phyloP scores from a whole-genome alignment of 2,329 filamentous ascomycete species.

The Aciculosporium take region DNA sequence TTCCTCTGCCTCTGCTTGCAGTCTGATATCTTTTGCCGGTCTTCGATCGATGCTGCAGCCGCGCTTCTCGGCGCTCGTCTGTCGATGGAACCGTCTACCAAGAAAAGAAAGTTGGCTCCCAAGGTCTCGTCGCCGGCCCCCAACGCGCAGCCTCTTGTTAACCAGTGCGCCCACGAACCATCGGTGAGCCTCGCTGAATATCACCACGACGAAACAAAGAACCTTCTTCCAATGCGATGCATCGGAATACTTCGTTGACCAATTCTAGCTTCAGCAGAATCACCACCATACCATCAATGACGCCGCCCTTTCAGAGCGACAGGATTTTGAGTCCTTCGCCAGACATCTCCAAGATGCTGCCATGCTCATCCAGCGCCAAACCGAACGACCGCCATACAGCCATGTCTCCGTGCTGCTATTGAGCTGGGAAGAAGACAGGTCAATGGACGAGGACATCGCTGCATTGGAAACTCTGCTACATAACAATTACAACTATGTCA shows the following conservation, averaged over 20 bases:
- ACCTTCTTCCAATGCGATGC: background rate
- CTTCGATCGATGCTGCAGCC: constrained; percentile 9
- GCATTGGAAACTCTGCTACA: constrained; percentile 43
- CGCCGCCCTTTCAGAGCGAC: constrained; percentile 30
- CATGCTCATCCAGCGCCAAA: constrained; percentile 51
- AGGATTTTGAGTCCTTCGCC: constrained; percentile 53
- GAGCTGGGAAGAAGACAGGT: constrained; percentile 47
- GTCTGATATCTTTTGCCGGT: background rate
- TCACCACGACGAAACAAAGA: background rate
- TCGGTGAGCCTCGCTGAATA: constrained; percentile 4
- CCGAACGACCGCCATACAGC: constrained; percentile 41
- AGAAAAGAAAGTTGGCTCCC: constrained; percentile 30
- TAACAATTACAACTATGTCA: constrained; percentile 46
- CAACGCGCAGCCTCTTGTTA: constrained; percentile 14
- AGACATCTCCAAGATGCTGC: constrained; percentile 54
- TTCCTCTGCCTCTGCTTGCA: background rate
- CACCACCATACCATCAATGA: constrained; percentile 26
- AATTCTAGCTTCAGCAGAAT: constrained; percentile 8
- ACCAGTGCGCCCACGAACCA: constrained; percentile 4
- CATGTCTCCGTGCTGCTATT: constrained; percentile 46
- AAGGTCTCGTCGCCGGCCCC: constrained; percentile 22
- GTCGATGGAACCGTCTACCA: constrained; percentile 29
- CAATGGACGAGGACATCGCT: constrained; percentile 37
- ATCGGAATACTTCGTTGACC: background rate
- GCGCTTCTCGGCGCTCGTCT: constrained; percentile 6